Conservation (phyloP, 2,329 filamentous ascomycete species). For the Albifimbria verrucaria region DNA sequence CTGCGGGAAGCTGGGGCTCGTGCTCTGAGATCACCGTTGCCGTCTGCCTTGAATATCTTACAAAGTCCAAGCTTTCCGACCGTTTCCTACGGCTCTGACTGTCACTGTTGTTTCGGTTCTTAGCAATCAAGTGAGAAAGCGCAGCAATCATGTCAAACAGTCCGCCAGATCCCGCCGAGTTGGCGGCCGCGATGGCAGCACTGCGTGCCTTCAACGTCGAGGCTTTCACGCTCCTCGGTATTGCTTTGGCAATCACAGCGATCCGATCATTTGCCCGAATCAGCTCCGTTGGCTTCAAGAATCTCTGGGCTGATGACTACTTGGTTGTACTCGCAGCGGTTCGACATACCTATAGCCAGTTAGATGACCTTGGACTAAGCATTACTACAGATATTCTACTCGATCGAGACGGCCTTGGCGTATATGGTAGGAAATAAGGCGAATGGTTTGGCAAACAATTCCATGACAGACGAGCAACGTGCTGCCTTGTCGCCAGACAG, state of each 20-base stretch:
- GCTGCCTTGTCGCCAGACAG: constrained; percentile 37
- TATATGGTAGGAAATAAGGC: constrained; percentile 47
- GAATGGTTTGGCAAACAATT: constrained; percentile 52
- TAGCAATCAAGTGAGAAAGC: neutral
- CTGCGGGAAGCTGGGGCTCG: neutral
- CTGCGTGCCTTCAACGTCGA: constrained; percentile 25
- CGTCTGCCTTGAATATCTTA: neutral
- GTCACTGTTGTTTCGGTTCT: neutral
- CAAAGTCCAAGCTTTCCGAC: neutral
- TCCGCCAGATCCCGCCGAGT: constrained; percentile 16
- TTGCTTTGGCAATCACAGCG: constrained; percentile 46
- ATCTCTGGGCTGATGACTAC: constrained; percentile 57
- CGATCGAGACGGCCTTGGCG: constrained; percentile 46
- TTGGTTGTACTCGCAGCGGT: constrained; percentile 54
- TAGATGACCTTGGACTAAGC: neutral
- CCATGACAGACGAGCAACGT: constrained; percentile 51
- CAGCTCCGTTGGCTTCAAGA: constrained; percentile 41
- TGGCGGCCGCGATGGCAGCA: constrained; percentile 17
- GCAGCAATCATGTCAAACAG: constrained; percentile 7
- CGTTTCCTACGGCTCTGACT: neutral
- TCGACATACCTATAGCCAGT: constrained; percentile 3
- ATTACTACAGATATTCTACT: constrained; percentile 44
- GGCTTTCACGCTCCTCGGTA: constrained; percentile 41
- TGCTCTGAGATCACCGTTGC: neutral
- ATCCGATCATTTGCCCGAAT: constrained; percentile 49